phyloP scores from a whole-genome alignment of 176 grass and related monocot genomes.

The Rhynchospora breviuscula region DNA sequence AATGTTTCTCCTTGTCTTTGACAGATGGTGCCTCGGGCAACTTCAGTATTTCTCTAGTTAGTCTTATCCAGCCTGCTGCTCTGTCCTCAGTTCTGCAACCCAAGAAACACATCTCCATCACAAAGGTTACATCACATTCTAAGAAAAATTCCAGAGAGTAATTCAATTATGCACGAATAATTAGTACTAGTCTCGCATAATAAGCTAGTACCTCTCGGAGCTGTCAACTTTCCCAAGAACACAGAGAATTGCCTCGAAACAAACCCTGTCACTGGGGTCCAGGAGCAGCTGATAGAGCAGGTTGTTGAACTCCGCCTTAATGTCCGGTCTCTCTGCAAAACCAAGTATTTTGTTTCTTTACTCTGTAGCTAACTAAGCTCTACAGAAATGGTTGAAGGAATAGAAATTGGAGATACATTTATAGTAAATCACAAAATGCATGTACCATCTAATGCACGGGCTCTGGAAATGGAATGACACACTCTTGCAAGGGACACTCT shows the following conservation, averaged over 20 bases:
- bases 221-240: conserved; percentile 94
- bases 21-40: conserved; percentile 97
- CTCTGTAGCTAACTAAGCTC: conserved; percentile 24
- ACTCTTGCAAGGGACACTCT: conserved; percentile 93
- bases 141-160: conserved; percentile 7
- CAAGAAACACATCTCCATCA: conserved; percentile 4
- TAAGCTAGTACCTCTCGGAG: conserved; percentile 66
- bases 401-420: conserved; percentile 8
- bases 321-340: conserved; percentile 88
- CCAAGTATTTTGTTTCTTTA: conserved; percentile 24
- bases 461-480: conserved; percentile 87
- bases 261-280: conserved; percentile 97
- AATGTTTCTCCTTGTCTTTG: conserved; percentile 82
- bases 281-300: conserved; percentile 99
- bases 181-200: neutral
- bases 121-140: neutral
- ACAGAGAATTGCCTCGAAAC: conserved; percentile 98
- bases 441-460: conserved; percentile 82
- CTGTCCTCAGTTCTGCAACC: conserved; percentile 79
- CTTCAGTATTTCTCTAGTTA: conserved; percentile 98
- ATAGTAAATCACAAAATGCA: conserved; percentile 23
- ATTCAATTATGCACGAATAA: neutral
- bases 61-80: conserved; percentile 93
- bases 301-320: conserved; percentile 84
- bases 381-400: conserved; percentile 18